These are phyloP conservation scores for Eucalyptus tenuipes DNA, from an alignment of 345 rosid species.

Conservation along the genomic window DNA sequence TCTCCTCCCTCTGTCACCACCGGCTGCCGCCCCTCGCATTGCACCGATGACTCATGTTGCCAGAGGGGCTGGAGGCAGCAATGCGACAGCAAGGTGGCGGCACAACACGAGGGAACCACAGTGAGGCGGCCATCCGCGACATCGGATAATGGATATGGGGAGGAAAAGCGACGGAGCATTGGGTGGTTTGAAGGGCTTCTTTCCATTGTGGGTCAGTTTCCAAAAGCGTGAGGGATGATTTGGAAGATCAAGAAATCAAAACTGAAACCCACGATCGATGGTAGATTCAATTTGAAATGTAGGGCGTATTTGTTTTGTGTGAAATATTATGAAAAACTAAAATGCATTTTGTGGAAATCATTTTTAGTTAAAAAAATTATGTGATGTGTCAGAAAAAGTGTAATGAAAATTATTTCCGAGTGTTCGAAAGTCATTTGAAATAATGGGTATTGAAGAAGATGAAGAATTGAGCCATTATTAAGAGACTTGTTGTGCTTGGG, in stretches of 20 bases:
- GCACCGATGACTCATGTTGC: background rate
- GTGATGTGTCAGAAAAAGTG: accelerated
- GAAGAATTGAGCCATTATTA: background rate
- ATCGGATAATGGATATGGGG: background rate
- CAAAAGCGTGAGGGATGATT: background rate
- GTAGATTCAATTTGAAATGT: background rate
- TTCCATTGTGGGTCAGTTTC: background rate
- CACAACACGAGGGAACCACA: background rate
- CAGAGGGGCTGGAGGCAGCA: background rate
- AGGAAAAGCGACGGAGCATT: background rate
- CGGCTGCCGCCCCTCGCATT: background rate
- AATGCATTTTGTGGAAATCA: background rate
- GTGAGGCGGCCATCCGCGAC: background rate
- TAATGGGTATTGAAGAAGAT: background rate
- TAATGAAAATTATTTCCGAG: background rate
- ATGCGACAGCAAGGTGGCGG: background rate
- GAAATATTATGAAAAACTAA: background rate
- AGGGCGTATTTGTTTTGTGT: background rate
- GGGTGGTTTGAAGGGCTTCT: background rate
- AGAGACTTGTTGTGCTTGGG: background rate
- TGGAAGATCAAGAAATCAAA: background rate
- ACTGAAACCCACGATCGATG: background rate
- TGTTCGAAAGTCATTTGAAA: background rate
- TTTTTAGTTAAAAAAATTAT: background rate
- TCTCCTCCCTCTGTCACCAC: background rate